Base-by-base conservation (phyloP, 352 stramenopile species). In the Pythium apleroticum region DNA sequence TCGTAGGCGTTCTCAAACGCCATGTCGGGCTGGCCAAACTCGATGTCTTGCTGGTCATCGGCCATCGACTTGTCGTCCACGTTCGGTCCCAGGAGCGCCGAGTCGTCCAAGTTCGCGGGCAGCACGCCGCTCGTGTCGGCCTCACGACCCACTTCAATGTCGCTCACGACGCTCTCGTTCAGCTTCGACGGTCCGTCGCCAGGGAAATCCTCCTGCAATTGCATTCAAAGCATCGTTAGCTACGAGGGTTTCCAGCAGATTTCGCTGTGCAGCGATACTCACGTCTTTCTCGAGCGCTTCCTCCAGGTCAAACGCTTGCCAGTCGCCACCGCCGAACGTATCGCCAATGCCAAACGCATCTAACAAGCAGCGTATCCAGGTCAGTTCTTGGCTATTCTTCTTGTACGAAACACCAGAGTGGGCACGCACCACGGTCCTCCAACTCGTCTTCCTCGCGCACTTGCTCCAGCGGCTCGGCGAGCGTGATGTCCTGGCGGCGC, bases 281-380 rank as follows among this genome's bases (percentile, higher is more conserved):
- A 68, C 68, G 46, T 81, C 72, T 37, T 78, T 80, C 33, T 82
- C 82, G 15, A 82, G 77, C 11, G 72, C 81, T 60, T 91, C 84
- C 30, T 93, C 88, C 43, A 93, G 52, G 39, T 95, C 84, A 52
- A 94, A 96, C 6, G 84, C 84, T 25, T 94, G 84, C 86, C 85
- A 95, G 55, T 93, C 80, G 39, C 80, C 82, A 20, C 65, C 73
- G 11, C 85, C 86, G 61, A 93, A 94, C 15, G 86, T 95, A 28
- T 95, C 86, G 30, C 90, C 84, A 24, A 84, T 72, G 4, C 71
- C 68, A 59, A 93, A 85, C 1, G 57, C 78, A 83, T 90, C 86
- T 94, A 57, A 55, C 60, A 62, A 8, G 41, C 50, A 43, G 14
- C n/a, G 50, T 4, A 14, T 30, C 2, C 17, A 33, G 30, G 41